phyloP scores from a whole-genome alignment of 129 eudicot species.

The Logfia minima region DNA sequence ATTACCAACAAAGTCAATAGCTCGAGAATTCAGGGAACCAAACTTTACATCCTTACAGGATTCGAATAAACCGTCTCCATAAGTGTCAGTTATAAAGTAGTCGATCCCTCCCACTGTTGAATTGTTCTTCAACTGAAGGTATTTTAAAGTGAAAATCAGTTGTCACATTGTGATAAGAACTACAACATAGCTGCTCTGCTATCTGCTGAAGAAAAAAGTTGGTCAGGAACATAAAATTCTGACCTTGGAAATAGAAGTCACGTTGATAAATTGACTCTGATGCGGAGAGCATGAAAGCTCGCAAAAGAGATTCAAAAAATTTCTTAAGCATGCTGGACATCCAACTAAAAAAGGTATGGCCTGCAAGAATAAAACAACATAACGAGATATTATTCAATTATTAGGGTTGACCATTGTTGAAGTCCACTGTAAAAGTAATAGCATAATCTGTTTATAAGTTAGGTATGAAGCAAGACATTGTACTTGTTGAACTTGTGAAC shows the following conservation, averaged over 20 bases:
- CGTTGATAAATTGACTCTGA: conserved; percentile 93
- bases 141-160: neutral
- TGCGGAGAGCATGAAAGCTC: conserved; percentile 96
- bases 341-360: conserved; percentile 97
- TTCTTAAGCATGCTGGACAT: conserved; percentile 98
- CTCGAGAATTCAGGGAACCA: conserved; percentile 90
- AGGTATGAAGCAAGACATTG: conserved; percentile 24
- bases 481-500: conserved; percentile 96
- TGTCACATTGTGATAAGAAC: neutral
- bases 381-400: conserved; percentile 15
- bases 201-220: neutral
- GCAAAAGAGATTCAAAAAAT: conserved; percentile 92
- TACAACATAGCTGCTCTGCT: neutral
- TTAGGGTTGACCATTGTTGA: conserved; percentile 18
- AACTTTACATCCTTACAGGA: conserved; percentile 98
- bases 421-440: conserved; percentile 6
- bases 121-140: conserved; percentile 66
- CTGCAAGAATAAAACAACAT: conserved; percentile 49
- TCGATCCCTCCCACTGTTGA: conserved; percentile 83
- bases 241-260: conserved; percentile 77
- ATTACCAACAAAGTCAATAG: conserved; percentile 85
- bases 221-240: conserved; percentile 23
- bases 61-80: conserved; percentile 75
- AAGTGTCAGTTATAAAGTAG: conserved; percentile 64
- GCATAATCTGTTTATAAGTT: conserved; percentile 11